A percentile compares a stretch with the other conserved stretches of the same genome.
phyloP scores from a whole-genome alignment of 352 stramenopile genomes.

The Pythium sukuiense region DNA sequence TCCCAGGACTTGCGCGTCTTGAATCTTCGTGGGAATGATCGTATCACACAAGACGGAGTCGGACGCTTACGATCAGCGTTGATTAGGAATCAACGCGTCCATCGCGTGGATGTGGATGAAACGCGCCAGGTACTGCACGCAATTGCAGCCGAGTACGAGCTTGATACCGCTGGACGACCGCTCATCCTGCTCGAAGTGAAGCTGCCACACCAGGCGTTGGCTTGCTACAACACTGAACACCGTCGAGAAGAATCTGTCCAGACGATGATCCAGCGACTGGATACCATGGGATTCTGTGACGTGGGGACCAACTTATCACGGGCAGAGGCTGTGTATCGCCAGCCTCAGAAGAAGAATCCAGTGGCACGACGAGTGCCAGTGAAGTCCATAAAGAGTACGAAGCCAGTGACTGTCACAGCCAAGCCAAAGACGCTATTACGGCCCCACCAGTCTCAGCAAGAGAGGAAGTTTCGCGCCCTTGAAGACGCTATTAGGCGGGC shows the following conservation, averaged over 20 bases:
- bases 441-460: constrained; percentile 31
- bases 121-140: constrained; percentile 21
- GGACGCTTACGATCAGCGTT: constrained; percentile 31
- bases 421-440: constrained; percentile 8
- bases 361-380: background rate
- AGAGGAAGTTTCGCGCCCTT: constrained; percentile 41
- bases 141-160: constrained; percentile 20
- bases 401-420: background rate
- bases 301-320: background rate
- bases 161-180: constrained; percentile 22
- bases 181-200: constrained; percentile 15
- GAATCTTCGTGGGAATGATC: constrained; percentile 34
- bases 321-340: constrained; percentile 13
- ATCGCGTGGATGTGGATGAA: constrained; percentile 30
- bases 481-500: constrained; percentile 35
- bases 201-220: constrained; percentile 7
- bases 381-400: background rate
- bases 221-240: background rate
- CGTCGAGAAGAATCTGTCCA: constrained; percentile 8
- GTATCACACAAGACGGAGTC: constrained; percentile 38
- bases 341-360: background rate
- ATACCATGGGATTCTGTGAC: constrained; percentile 15
- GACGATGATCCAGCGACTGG: constrained; percentile 16
- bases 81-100: constrained; percentile 34
- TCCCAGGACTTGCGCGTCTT: constrained; percentile 28